Conservation (phyloP, 495 filamentous ascomycete genomes). For the Emericellopsis terricola region DNA sequence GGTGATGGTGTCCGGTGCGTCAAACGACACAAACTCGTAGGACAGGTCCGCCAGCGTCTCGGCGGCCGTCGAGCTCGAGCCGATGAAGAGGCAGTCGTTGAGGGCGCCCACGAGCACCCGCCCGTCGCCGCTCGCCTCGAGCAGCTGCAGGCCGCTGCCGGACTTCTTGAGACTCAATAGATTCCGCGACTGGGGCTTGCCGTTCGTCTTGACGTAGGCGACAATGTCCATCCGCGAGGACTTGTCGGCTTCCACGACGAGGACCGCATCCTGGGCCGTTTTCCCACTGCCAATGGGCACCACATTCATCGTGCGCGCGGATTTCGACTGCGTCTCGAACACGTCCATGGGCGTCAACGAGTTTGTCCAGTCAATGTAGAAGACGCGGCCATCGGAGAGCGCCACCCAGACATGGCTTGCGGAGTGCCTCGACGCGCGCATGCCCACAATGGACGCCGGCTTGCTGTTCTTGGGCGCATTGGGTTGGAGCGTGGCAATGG, state of each 20-base stretch:
- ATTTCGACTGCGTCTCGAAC: slow-evolving; percentile 18
- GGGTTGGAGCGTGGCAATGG: slow-evolving; percentile 7
- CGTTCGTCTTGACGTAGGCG: slow-evolving; percentile 9
- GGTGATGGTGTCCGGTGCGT: slow-evolving; percentile 33
- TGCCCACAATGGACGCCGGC: slow-evolving; percentile 28
- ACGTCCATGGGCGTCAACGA: slow-evolving; percentile 26
- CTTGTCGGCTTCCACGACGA: slow-evolving; percentile 8
- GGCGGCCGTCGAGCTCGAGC: slow-evolving; percentile 7
- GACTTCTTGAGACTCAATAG: slow-evolving; percentile 8
- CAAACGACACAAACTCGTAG: slow-evolving; percentile 30
- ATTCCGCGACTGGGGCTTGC: slow-evolving; percentile 9
- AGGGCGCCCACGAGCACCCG: slow-evolving; percentile 19
- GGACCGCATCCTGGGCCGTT: slow-evolving; percentile 1
- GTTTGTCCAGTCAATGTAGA: slow-evolving; percentile 59
- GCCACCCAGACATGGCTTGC: slow-evolving; percentile 50
- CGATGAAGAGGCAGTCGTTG: slow-evolving; percentile 18
- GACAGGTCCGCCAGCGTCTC: slow-evolving; percentile 16
- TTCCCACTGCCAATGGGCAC: not conserved
- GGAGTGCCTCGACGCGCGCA: slow-evolving; percentile 37
- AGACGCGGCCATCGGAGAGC: slow-evolving; percentile 44
- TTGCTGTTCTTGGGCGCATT: slow-evolving; percentile 5
- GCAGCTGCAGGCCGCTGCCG: slow-evolving; percentile 3
- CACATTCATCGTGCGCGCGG: slow-evolving; percentile 24
- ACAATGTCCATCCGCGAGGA: slow-evolving; percentile 1
- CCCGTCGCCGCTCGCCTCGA: slow-evolving; percentile 9